A percentile compares a stretch with the other conserved stretches of the same genome.
Evolutionary conservation across 306 rosid species (phyloP).

Genomic region (Gastrolobium bilobum): DNA sequence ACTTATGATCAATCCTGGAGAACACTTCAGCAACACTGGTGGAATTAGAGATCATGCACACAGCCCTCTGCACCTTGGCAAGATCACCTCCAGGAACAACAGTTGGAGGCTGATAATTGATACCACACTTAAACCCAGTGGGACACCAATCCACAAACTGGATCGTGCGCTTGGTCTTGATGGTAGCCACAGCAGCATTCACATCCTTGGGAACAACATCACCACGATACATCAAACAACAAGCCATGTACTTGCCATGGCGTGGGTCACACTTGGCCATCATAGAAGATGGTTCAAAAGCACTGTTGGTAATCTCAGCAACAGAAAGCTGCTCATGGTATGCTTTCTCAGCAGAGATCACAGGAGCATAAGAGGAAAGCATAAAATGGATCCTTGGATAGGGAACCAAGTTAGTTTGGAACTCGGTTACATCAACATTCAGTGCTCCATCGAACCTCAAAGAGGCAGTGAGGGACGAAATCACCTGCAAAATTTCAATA

Average conservation of each 20-base stretch:
- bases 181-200: conserved; percentile 87
- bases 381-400: conserved; percentile 93
- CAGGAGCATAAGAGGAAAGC: conserved; percentile 94
- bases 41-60: conserved; percentile 93
- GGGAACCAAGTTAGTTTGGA: conserved; percentile 91
- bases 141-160: conserved; percentile 98
- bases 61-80: conserved; percentile 94
- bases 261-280: conserved; percentile 96
- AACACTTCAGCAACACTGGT: conserved; percentile 95
- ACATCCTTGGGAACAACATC: conserved; percentile 94
- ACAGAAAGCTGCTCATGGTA: conserved; percentile 90
- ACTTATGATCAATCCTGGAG: conserved; percentile 85
- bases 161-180: conserved; percentile 87
- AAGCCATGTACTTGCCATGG: conserved; percentile 92
- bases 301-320: conserved; percentile 89
- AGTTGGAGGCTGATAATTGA: conserved; percentile 89
- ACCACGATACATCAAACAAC: conserved; percentile 91
- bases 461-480: conserved; percentile 91
- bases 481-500: conserved; percentile 59
- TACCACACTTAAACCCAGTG: conserved; percentile 91
- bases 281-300: conserved; percentile 88
- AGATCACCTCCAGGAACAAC: conserved; percentile 93
- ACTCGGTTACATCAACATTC: conserved; percentile 87
- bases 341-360: conserved; percentile 88
- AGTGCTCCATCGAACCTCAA: conserved; percentile 89